phyloP scores from a whole-genome alignment of 208 protist species.

The Novymonas esmeraldas region DNA sequence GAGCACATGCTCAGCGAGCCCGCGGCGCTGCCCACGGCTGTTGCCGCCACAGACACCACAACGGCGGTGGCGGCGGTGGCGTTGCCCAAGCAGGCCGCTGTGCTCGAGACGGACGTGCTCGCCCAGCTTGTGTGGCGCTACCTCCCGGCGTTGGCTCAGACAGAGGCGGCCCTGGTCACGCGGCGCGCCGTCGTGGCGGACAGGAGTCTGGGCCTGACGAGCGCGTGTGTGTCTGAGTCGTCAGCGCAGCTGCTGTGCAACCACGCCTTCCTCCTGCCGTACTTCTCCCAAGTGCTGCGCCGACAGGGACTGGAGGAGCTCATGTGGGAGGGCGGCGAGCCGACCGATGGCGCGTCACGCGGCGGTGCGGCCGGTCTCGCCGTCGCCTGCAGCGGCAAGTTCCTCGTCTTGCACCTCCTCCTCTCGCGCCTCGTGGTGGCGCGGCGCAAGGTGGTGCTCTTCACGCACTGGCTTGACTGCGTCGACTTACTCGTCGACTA shows the following conservation, averaged over 20 bases:
- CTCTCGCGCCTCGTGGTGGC: constrained; percentile 52
- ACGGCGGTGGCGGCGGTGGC: too few species aligned
- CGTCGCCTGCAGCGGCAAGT: constrained; percentile 90
- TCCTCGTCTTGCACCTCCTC: constrained; percentile 86
- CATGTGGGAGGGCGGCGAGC: neutral
- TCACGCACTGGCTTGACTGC: constrained; percentile 97
- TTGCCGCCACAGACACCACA: too few species aligned
- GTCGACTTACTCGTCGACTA: constrained; percentile 95
- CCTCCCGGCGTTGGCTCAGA: constrained; percentile 12
- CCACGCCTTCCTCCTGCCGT: constrained; percentile 61
- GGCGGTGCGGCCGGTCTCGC: constrained; percentile 34
- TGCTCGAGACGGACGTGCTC: neutral
- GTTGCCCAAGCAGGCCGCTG: too few species aligned
- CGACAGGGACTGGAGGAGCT: constrained; percentile 24
- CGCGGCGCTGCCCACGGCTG: too few species aligned
- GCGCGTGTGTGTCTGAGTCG: constrained; percentile 42
- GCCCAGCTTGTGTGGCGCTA: neutral
- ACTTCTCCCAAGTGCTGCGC: constrained; percentile 40
- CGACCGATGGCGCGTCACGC: neutral
- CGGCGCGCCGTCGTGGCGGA: neutral
- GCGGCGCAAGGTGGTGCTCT: constrained; percentile 94
- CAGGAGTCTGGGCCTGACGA: constrained; percentile 34
- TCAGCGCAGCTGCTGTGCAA: constrained; percentile 63
- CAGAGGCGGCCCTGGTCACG: neutral
- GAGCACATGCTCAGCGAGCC: too few species aligned